Percentiles rank a stretch among this genome's conserved stretches.
Evolutionary conservation across 331 rosid species (phyloP).

Genomic region (Erythrophleum ivorense): DNA sequence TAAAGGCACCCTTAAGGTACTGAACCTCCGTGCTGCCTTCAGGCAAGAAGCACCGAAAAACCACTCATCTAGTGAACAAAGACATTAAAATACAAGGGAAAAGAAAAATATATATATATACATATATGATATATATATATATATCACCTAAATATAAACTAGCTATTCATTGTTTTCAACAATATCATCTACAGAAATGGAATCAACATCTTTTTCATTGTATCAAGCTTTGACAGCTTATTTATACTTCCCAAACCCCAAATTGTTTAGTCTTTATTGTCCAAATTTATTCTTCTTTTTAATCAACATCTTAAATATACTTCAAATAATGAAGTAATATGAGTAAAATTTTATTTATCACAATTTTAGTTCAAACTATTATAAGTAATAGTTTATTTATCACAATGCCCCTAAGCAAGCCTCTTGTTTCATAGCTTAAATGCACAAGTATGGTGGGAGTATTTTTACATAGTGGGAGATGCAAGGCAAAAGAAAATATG

Average conservation of each 20-base stretch:
- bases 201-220: not conserved
- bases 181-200: not conserved
- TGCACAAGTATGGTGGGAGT: not conserved
- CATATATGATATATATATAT: not conserved
- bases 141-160: not conserved
- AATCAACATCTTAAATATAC: not conserved
- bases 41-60: not conserved
- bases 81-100: not conserved
- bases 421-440: not conserved
- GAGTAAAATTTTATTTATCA: not conserved
- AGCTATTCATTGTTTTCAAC: not conserved
- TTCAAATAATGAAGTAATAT: not conserved
- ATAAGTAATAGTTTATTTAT: not conserved
- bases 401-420: not conserved
- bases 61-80: not conserved
- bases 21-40: not conserved
- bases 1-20: not conserved
- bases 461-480: not conserved
- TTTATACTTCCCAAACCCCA: not conserved
- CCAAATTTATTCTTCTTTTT: not conserved
- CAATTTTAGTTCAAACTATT: not conserved
- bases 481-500: not conserved
- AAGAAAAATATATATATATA: not conserved
- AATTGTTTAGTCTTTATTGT: not conserved
- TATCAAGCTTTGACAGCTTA: not conserved